Evolutionary conservation across 768 basidiomycete species (phyloP), one percentile per base, ranked within the genome.

Genomic region (Lepiota brunneoincarnata): DNA sequence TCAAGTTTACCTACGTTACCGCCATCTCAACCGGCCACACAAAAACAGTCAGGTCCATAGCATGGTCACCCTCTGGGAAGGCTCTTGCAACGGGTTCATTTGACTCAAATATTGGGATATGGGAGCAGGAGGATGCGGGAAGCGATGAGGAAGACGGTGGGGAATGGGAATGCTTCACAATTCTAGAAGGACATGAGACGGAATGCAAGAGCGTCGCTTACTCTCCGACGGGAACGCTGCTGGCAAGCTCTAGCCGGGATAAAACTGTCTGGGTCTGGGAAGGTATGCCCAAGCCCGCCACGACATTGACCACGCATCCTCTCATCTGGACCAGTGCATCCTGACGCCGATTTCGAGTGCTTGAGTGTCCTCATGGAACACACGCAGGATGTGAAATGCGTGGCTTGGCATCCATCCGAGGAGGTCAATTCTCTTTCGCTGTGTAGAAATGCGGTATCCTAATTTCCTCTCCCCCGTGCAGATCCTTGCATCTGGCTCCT

Each of bases 191-290:
- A 0, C 97, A 98, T 65, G 96, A 98, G 66, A 94, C 87, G 9
- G 96, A 99, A 67, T 98, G 95, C 75, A 98, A 98, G 74, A 80
- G 86, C 51, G 89, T 95, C 0, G 89, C 84, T 3, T 98, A 88
- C 69, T 92, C 89, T 10, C 73, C 74, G 34, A 82, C 84, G n/a
- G 87, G 87, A 1, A 86, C 79, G 2, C 69, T 97, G 21, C 75
- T 99, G n/a, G 97, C 96, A 7, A 94, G 89, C 57, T 98, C 95
- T 65, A 90, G 91, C 60, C 77, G 97, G 55, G 97, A 98, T 72
- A 99, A 98, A 74, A 92, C 93, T 4, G 94, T 98, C 0, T 98
- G 97, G 97, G 82, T 99, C 34, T 99, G 97, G 96, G 96, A 98
- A 79, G 93, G 95, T 89, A 62, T 47, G 66, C 41, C 24, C 48